These are phyloP conservation scores for Pyrenula aspistea DNA, from an alignment of 495 filamentous ascomycete species.

Conservation along the genomic window DNA sequence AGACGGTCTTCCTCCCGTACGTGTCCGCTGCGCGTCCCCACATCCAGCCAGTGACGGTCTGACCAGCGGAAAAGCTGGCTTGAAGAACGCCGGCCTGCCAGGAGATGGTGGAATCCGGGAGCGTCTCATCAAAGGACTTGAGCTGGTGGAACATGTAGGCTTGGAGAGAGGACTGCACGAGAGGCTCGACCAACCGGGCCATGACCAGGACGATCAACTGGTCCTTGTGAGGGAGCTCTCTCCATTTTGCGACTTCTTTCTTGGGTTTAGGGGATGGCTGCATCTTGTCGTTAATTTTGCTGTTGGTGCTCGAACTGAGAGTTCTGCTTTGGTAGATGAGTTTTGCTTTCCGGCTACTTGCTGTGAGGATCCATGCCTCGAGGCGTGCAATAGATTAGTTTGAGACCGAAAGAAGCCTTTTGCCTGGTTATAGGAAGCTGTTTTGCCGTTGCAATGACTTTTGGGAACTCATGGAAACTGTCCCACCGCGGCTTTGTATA, in stretches of 20 bases:
- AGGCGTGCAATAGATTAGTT: no score
- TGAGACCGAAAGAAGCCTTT: no score
- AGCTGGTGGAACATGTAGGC: slow-evolving; percentile 74
- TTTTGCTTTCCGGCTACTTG: no score
- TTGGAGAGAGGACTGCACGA: slow-evolving; percentile 35
- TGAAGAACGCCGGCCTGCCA: slow-evolving; percentile 69
- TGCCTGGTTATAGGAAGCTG: no score
- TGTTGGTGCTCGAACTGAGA: no score
- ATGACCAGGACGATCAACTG: slow-evolving; percentile 65
- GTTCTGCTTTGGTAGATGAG: no score
- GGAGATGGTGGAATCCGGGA: slow-evolving; percentile 58
- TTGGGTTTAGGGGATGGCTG: no score
- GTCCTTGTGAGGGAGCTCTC: slow-evolving; percentile 57
- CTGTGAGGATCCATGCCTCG: no score
- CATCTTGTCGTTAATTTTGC: no score
- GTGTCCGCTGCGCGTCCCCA: slow-evolving; percentile 72
- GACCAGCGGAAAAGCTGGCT: slow-evolving; percentile 67
- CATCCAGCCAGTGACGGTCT: slow-evolving; percentile 71
- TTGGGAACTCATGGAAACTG: no score
- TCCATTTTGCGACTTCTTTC: slow-evolving; percentile 57
- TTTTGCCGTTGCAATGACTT: no score
- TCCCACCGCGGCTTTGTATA: no score
- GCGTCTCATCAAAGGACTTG: slow-evolving; percentile 52
- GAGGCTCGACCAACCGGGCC: slow-evolving; percentile 50
- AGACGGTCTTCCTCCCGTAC: slow-evolving; percentile 62